Conservation (phyloP, 2,329 filamentous ascomycete genomes). For the Periconia digitata region DNA sequence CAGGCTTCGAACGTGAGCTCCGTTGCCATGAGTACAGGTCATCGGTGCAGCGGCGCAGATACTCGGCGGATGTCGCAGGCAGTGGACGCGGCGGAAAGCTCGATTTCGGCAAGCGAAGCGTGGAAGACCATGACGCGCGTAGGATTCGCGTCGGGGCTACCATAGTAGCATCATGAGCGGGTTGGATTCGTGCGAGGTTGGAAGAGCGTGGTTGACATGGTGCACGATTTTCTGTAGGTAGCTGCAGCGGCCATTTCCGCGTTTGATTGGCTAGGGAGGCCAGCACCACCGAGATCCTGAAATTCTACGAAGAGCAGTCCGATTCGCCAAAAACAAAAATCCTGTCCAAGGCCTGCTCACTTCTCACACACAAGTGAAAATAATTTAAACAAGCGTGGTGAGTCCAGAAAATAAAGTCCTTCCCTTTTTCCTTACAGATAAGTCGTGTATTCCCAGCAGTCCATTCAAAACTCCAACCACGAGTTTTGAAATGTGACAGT, state of each 20-base stretch:
- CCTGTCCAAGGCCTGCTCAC: too few relatives aligned
- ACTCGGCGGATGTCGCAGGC: conserved; percentile 39
- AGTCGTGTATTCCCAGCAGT: too few relatives aligned
- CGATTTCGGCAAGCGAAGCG: conserved; percentile 53
- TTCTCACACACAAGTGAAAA: too few relatives aligned
- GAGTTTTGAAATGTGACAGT: too few relatives aligned
- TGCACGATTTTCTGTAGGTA: conserved; percentile 6
- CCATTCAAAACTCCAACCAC: too few relatives aligned
- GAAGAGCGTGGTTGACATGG: conserved; percentile 10
- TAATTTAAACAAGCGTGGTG: too few relatives aligned
- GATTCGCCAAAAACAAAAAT: too few relatives aligned
- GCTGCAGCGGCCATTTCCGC: conserved; percentile 4
- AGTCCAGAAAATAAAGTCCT: too few relatives aligned
- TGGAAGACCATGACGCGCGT: conserved; percentile 47
- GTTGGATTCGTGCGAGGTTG: conserved; percentile 6
- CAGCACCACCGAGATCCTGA: not conserved
- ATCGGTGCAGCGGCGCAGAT: conserved; percentile 79
- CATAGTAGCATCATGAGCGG: conserved; percentile 42
- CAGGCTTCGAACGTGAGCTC: conserved; percentile 47
- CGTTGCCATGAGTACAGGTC: conserved; percentile 89
- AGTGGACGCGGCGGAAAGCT: conserved; percentile 50
- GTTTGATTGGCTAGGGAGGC: not conserved
- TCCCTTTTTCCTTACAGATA: too few relatives aligned
- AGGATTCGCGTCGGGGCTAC: conserved; percentile 40
- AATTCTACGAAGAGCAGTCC: not conserved